A percentile compares a stretch with the other conserved stretches of the same genome.
phyloP scores from a whole-genome alignment of 257 asterid genomes.

The Solanum sitiens region DNA sequence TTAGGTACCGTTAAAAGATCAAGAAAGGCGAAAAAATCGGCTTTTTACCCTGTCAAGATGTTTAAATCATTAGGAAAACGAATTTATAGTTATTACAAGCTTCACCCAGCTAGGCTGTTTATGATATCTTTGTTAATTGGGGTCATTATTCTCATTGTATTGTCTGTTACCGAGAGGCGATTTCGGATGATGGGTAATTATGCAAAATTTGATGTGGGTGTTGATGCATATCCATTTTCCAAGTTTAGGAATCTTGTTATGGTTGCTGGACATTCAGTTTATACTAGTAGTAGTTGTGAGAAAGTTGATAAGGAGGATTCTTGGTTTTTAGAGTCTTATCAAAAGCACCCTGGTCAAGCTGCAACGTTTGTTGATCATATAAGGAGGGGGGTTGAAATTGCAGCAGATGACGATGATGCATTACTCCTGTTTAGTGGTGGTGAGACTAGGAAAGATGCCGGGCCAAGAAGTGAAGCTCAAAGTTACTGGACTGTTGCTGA shows the following conservation, averaged over 20 bases:
- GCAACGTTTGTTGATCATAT: constrained; percentile 83
- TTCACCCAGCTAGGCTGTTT: constrained; percentile 55
- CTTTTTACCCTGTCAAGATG: constrained; percentile 41
- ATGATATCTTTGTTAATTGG: constrained; percentile 44
- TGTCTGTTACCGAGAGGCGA: constrained; percentile 31
- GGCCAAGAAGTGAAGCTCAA: constrained; percentile 95
- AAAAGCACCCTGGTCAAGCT: constrained; percentile 95
- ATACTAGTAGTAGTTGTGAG: constrained; percentile 79
- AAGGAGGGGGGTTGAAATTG: constrained; percentile 65
- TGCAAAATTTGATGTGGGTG: constrained; percentile 28
- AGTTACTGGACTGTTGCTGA: constrained; percentile 95
- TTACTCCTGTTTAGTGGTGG: constrained; percentile 93
- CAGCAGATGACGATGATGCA: constrained; percentile 52
- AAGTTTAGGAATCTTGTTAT: constrained; percentile 69
- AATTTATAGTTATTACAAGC: constrained; percentile 49
- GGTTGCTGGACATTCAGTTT: constrained; percentile 99
- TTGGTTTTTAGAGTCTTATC: constrained; percentile 89
- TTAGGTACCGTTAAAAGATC: constrained; percentile 56
- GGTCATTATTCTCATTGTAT: constrained; percentile 23
- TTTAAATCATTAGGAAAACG: constrained; percentile 43
- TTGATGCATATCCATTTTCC: constrained; percentile 50
- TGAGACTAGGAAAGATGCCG: constrained; percentile 92
- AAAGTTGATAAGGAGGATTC: constrained; percentile 83
- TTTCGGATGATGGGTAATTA: constrained; percentile 23
- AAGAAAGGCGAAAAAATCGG: constrained; percentile 29